phyloP scores from a whole-genome alignment of 306 rosid species.

The Trifolium pratense region DNA sequence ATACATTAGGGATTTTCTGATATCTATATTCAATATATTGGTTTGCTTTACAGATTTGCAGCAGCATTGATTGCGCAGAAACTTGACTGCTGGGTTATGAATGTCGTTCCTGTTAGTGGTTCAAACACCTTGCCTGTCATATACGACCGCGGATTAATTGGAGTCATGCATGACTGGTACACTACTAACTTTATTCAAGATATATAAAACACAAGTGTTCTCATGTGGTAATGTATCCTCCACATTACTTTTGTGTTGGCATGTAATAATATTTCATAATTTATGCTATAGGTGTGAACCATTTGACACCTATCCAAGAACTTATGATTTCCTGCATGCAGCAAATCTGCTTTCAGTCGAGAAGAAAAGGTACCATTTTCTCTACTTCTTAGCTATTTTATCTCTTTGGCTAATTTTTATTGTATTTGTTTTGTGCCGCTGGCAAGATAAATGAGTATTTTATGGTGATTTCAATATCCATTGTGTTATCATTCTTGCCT shows the following conservation, averaged over 20 bases:
- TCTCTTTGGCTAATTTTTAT: constrained; percentile 26
- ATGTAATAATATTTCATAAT: constrained; percentile 31
- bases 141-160: constrained; percentile 92
- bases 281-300: constrained; percentile 82
- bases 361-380: constrained; percentile 72
- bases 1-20: constrained; percentile 19
- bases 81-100: constrained; percentile 87
- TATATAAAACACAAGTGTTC: constrained; percentile 31
- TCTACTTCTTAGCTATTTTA: constrained; percentile 15
- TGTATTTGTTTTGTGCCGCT: neutral
- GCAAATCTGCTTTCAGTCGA: constrained; percentile 77
- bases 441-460: neutral
- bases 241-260: constrained; percentile 29
- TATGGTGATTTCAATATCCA: too few relatives aligned
- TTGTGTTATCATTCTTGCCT: too few relatives aligned
- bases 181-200: constrained; percentile 9
- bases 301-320: constrained; percentile 96
- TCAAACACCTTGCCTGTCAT: constrained; percentile 94
- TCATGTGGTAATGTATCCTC: constrained; percentile 3
- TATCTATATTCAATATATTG: constrained; percentile 37
- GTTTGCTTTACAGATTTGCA: constrained; percentile 74
- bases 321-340: constrained; percentile 92
- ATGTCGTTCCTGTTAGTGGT: constrained; percentile 92
- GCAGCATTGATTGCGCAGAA: constrained; percentile 68
- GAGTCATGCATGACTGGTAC: constrained; percentile 97